A percentile compares a stretch with the other conserved stretches of the same genome.
phyloP scores from a whole-genome alignment of 495 filamentous ascomycete genomes.

The Tuber borchii region DNA sequence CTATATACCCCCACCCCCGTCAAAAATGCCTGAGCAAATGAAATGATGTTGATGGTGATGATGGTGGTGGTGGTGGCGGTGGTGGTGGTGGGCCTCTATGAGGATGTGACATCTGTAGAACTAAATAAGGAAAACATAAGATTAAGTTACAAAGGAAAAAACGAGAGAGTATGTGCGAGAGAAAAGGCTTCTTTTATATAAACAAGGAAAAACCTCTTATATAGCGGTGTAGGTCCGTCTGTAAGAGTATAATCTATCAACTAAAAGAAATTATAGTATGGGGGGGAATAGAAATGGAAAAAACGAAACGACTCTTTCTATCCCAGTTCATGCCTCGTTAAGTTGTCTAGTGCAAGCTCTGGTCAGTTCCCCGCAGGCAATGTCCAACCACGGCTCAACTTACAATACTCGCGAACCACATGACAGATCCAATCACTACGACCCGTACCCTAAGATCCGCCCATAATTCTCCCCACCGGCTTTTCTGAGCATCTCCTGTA shows the following conservation, averaged over 20 bases:
- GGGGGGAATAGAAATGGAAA: background rate
- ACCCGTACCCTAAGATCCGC: constrained; percentile 36
- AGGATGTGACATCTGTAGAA: background rate
- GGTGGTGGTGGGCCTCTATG: too few relatives aligned
- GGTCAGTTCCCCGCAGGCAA: background rate
- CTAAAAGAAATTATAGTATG: background rate
- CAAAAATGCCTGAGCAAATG: background rate
- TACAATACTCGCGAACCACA: constrained; percentile 42
- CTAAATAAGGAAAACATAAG: background rate
- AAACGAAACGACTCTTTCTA: background rate
- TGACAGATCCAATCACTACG: constrained; percentile 25
- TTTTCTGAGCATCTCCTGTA: background rate
- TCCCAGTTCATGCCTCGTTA: background rate
- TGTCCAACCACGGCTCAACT: constrained; percentile 6
- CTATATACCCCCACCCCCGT: background rate
- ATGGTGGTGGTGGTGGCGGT: too few relatives aligned
- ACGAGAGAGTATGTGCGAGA: background rate
- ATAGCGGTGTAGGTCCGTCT: background rate
- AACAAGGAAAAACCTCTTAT: background rate
- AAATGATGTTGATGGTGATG: background rate
- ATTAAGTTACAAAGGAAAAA: background rate
- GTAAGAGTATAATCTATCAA: background rate
- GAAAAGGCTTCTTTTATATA: background rate
- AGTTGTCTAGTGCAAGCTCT: background rate
- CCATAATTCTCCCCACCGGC: constrained; percentile 1